phyloP scores from a whole-genome alignment of 371 early-diverging fungal species.

The Mortierella sp. region DNA sequence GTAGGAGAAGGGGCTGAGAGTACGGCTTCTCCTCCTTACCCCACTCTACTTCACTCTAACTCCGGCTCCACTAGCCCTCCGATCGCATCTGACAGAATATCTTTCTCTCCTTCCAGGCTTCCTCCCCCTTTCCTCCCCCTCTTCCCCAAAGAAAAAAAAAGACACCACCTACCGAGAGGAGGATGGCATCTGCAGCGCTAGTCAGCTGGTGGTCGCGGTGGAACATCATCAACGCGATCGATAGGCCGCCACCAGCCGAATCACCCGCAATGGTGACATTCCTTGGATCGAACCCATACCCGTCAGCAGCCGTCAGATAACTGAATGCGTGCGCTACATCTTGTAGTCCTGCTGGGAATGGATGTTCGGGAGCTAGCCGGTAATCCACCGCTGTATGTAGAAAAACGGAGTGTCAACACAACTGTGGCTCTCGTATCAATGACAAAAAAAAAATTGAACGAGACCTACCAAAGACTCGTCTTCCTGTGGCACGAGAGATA shows the following conservation, averaged over 20 bases:
- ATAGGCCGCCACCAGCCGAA: conserved; percentile 73
- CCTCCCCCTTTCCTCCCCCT: too few species aligned
- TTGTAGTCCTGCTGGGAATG: conserved; percentile 55
- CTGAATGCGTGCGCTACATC: conserved; percentile 53
- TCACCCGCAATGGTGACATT: conserved; percentile 66
- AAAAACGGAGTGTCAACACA: too few species aligned
- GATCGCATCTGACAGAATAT: too few species aligned
- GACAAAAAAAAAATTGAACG: not conserved
- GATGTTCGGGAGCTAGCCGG: conserved; percentile 54
- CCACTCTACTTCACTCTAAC: too few species aligned
- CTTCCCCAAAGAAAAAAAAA: not conserved
- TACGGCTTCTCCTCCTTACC: too few species aligned
- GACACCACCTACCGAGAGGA: conserved; percentile 38
- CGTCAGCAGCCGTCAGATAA: conserved; percentile 40
- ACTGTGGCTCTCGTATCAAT: too few species aligned
- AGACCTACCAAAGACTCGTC: conserved; percentile 61
- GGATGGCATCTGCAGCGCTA: conserved; percentile 40
- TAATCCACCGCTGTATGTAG: conserved; percentile 57
- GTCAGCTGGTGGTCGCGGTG: conserved; percentile 52
- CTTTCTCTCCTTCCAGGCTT: too few species aligned
- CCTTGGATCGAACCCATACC: conserved; percentile 41
- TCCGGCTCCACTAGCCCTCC: too few species aligned
- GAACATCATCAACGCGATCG: conserved; percentile 50
- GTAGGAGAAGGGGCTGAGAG: too few species aligned
- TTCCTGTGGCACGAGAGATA: conserved; percentile 60